phyloP scores from a whole-genome alignment of 257 asterid genomes.

The Petrea volubilis region DNA sequence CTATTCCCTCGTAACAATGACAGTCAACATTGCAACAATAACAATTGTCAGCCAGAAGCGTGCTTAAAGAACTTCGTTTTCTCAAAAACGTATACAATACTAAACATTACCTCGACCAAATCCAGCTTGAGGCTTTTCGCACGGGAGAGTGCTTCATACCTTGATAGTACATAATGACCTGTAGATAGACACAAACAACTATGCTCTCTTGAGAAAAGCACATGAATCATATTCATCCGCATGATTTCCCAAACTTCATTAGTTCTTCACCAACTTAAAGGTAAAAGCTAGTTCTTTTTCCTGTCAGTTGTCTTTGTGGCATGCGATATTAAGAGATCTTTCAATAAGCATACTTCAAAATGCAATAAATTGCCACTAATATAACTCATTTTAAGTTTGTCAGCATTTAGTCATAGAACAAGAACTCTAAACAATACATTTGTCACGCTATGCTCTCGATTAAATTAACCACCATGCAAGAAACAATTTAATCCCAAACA shows the following conservation, averaged over 20 bases:
- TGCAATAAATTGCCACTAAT: conserved; percentile 1
- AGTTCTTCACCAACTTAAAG: not conserved
- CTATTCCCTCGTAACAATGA: not conserved
- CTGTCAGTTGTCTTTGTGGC: not conserved
- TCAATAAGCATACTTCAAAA: not conserved
- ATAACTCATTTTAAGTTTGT: not conserved
- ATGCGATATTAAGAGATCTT: not conserved
- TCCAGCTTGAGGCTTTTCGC: conserved; percentile 66
- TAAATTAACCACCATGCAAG: not conserved
- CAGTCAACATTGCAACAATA: not conserved
- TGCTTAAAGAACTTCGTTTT: not conserved
- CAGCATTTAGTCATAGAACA: not conserved
- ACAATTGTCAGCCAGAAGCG: not conserved
- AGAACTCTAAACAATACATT: not conserved
- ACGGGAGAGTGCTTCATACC: conserved; percentile 54
- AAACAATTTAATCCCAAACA: not conserved
- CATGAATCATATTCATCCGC: not conserved
- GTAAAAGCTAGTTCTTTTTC: conserved; percentile 1
- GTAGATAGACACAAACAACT: conserved; percentile 26
- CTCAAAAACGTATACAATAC: not conserved
- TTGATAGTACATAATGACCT: conserved; percentile 64
- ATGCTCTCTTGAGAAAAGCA: not conserved
- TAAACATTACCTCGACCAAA: conserved; percentile 76
- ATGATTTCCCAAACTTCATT: not conserved
- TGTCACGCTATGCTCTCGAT: not conserved